A percentile compares a stretch with the other conserved stretches of the same genome.
Conservation (phyloP, 805 yeast genomes). For the Yarrowia alimentaria region DNA sequence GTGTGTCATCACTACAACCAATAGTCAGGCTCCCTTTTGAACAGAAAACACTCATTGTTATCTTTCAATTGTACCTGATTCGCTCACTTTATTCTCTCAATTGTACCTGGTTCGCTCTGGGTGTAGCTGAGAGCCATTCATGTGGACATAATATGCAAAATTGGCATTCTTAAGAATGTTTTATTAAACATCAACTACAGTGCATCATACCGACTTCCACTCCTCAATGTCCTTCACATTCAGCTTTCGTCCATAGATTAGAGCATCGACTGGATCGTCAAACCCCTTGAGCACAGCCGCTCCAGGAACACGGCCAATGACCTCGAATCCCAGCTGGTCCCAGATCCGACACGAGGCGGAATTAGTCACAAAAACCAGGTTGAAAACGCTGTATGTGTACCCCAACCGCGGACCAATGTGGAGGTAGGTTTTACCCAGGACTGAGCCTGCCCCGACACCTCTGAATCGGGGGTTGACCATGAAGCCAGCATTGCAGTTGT, state of each 20-base stretch:
- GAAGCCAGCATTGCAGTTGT: constrained; percentile 84
- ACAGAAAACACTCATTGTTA: too few species aligned
- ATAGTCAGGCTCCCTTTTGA: too few species aligned
- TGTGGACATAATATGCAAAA: too few species aligned
- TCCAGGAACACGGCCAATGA: constrained; percentile 74
- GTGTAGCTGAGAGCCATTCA: too few species aligned
- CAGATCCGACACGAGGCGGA: constrained; percentile 77
- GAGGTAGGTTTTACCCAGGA: constrained; percentile 75
- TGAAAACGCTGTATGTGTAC: constrained; percentile 78
- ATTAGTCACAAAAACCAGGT: constrained; percentile 85
- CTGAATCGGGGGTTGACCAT: constrained; percentile 90
- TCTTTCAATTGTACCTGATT: too few species aligned
- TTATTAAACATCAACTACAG: too few species aligned
- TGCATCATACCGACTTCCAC: too few species aligned
- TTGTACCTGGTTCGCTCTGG: too few species aligned
- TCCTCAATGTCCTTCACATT: constrained; percentile 43
- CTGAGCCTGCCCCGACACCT: constrained; percentile 86
- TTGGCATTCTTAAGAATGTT: too few species aligned
- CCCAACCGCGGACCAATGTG: constrained; percentile 92
- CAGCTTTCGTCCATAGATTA: constrained; percentile 79
- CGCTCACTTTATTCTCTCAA: too few species aligned
- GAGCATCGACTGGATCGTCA: constrained; percentile 81
- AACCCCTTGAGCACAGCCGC: constrained; percentile 86
- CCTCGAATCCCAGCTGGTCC: constrained; percentile 70
- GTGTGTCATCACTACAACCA: too few species aligned